phyloP scores from a whole-genome alignment of 495 filamentous ascomycete genomes.

The Penicillium longicatenatum region DNA sequence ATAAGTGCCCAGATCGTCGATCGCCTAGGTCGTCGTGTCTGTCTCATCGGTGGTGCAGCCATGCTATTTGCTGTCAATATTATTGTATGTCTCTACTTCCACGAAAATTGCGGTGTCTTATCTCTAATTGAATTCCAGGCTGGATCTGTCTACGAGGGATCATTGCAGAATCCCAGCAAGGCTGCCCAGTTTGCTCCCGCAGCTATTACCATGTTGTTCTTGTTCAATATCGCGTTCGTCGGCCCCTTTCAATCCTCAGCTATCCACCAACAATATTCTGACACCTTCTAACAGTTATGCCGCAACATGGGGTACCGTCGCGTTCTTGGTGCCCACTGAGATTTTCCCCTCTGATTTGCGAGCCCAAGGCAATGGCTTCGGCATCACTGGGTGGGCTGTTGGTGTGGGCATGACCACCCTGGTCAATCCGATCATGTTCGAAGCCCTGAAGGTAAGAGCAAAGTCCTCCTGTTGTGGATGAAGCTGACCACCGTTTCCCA shows the following conservation, averaged over 20 bases:
- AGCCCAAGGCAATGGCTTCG: constrained; percentile 58
- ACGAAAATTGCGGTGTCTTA: constrained; percentile 1
- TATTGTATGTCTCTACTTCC: constrained; percentile 24
- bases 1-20: constrained; percentile 56
- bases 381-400: constrained; percentile 59
- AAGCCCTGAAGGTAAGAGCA: constrained; percentile 24
- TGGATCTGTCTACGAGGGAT: constrained; percentile 43
- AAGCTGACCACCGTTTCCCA: constrained; percentile 12
- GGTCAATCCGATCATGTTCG: constrained; percentile 55
- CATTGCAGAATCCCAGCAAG: constrained; percentile 30
- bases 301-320: constrained; percentile 58
- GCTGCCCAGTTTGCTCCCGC: constrained; percentile 43
- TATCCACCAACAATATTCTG: constrained; percentile 59
- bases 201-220: constrained; percentile 54
- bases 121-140: constrained; percentile 23
- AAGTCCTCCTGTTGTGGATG: neutral
- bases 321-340: constrained; percentile 51
- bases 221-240: constrained; percentile 51
- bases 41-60: constrained; percentile 43
- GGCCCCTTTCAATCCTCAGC: neutral
- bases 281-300: constrained; percentile 51
- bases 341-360: constrained; percentile 56
- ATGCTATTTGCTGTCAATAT: constrained; percentile 36
- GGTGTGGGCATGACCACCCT: constrained; percentile 56
- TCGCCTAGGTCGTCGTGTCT: constrained; percentile 48